Evolutionary conservation across 2,329 filamentous ascomycete genomes (phyloP).

Genomic region (Botrytis galanthina): DNA sequence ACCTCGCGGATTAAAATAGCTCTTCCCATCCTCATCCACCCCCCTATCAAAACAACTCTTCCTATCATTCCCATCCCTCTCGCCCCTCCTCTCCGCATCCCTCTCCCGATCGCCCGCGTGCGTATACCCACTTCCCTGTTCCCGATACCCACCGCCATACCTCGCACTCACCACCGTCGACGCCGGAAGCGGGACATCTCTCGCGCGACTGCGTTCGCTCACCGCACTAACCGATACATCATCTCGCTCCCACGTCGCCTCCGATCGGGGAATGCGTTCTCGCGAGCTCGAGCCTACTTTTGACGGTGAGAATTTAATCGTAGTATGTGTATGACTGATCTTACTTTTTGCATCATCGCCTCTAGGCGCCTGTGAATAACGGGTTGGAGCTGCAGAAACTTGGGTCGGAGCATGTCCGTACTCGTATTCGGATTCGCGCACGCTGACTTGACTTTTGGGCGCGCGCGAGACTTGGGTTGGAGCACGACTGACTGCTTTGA

Average conservation of each 20-base stretch:
- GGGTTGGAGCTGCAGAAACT: background rate
- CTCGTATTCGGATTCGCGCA: slow-evolving; percentile 12
- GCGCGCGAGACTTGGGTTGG: background rate
- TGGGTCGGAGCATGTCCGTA: background rate
- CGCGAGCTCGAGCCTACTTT: background rate
- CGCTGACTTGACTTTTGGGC: slow-evolving; percentile 1
- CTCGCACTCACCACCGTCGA: slow-evolving; percentile 8
- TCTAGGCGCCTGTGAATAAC: background rate
- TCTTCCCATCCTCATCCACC: slow-evolving; percentile 12
- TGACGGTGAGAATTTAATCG: slow-evolving; percentile 10
- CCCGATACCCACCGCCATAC: slow-evolving; percentile 14
- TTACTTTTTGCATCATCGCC: slow-evolving; percentile 5
- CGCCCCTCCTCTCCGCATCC: slow-evolving; percentile 35
- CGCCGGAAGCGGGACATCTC: slow-evolving; percentile 25
- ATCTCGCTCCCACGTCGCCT: slow-evolving; percentile 18
- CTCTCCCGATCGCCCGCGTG: background rate
- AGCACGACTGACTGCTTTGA: slow-evolving; percentile 11
- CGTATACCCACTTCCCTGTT: slow-evolving; percentile 9
- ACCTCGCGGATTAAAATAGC: slow-evolving; percentile 41
- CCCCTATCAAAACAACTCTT: slow-evolving; percentile 1
- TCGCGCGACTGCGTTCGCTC: slow-evolving; percentile 3
- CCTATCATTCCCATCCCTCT: slow-evolving; percentile 40
- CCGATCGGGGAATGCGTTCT: slow-evolving; percentile 8
- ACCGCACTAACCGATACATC: background rate
- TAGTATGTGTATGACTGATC: slow-evolving; percentile 9